phyloP scores from a whole-genome alignment of 306 rosid species.

The Medicago ruthenica region DNA sequence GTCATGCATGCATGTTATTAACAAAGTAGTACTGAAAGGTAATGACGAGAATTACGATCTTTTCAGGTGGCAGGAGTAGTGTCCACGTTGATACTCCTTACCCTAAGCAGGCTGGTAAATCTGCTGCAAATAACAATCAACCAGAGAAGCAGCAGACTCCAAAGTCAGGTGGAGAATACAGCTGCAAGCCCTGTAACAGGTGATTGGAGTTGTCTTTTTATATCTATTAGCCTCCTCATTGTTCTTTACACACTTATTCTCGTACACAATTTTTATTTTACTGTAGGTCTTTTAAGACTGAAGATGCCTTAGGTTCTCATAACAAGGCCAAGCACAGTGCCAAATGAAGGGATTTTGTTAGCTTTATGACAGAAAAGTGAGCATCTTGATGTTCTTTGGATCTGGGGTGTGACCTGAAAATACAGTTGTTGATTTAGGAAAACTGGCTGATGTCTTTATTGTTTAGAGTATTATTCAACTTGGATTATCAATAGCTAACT shows the following conservation, averaged over 20 bases:
- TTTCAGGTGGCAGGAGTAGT: slow-evolving; percentile 54
- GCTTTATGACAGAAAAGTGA: slow-evolving; percentile 12
- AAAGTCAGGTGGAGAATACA: slow-evolving; percentile 49
- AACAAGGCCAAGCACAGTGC: slow-evolving; percentile 69
- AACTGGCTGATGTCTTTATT: neutral
- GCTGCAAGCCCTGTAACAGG: slow-evolving; percentile 71
- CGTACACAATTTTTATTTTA: neutral
- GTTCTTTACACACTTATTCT: neutral
- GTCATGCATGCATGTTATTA: slow-evolving; percentile 32
- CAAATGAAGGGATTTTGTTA: slow-evolving; percentile 47
- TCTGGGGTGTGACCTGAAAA: slow-evolving; percentile 6
- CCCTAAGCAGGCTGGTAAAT: slow-evolving; percentile 67
- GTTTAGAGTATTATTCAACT: neutral
- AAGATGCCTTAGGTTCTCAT: slow-evolving; percentile 66
- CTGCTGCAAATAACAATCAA: slow-evolving; percentile 40
- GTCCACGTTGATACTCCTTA: slow-evolving; percentile 68
- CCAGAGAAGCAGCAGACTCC: slow-evolving; percentile 56
- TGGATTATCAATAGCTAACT: neutral
- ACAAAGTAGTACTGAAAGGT: slow-evolving; percentile 1
- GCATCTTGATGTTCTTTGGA: slow-evolving; percentile 9
- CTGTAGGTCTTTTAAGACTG: slow-evolving; percentile 69
- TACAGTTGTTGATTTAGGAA: slow-evolving; percentile 9
- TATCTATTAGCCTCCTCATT: neutral
- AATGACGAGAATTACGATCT: slow-evolving; percentile 14
- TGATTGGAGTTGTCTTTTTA: slow-evolving; percentile 26